Conservation (phyloP, 1,284 basidiomycete species). For the Sporisorium sorghi region DNA sequence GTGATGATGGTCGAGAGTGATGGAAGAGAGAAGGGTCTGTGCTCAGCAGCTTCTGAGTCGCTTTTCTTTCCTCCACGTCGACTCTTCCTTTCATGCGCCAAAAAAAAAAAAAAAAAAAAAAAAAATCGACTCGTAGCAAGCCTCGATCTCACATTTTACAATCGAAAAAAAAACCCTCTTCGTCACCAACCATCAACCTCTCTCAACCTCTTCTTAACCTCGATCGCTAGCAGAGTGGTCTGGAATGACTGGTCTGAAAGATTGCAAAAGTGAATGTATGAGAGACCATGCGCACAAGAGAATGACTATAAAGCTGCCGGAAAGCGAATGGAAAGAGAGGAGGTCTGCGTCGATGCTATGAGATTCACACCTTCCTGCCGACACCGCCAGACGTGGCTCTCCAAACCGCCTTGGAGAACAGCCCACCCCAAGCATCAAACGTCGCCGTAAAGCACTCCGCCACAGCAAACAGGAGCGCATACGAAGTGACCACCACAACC, state of each 20-base stretch:
- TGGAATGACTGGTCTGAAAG: neutral
- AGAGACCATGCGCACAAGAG: slow-evolving; percentile 2
- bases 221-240: neutral
- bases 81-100: neutral
- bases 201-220: neutral
- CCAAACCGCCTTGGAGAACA: slow-evolving; percentile 59
- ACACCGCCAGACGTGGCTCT: slow-evolving; percentile 53
- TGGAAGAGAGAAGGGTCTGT: slow-evolving; percentile 1
- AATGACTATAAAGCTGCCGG: neutral
- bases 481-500: slow-evolving; percentile 55
- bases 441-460: slow-evolving; percentile 59
- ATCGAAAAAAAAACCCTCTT: neutral
- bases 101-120: too few relatives aligned
- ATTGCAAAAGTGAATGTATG: slow-evolving; percentile 5
- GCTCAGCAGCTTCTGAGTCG: neutral
- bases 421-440: slow-evolving; percentile 58
- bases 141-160: neutral
- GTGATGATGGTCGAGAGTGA: neutral
- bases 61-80: slow-evolving; percentile 8
- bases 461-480: slow-evolving; percentile 45
- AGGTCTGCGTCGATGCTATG: neutral
- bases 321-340: too few relatives aligned
- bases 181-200: neutral
- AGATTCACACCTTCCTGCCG: slow-evolving; percentile 30
- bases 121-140: neutral